A percentile compares a stretch with the other conserved stretches of the same genome.
Conservation (phyloP, 1,284 basidiomycete species). For the Ganoderma sinense region DNA sequence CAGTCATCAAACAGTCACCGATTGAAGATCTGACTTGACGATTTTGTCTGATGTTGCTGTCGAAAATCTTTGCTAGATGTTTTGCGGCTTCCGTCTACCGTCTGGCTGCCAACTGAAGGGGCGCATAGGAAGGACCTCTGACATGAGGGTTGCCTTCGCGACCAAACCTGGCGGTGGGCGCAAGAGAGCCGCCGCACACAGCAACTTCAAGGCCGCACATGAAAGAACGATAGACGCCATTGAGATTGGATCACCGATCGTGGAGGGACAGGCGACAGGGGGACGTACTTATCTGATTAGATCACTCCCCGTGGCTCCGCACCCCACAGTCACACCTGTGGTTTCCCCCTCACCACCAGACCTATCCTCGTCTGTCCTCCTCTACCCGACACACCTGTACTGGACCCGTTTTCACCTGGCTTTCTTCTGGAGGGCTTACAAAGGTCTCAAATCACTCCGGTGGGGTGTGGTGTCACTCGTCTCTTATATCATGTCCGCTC, state of each 20-base stretch:
- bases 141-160: too few species aligned
- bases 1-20: too few species aligned
- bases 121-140: too few species aligned
- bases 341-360: not conserved
- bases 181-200: too few species aligned
- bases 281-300: slow-evolving; percentile 30
- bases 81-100: too few species aligned
- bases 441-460: not conserved
- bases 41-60: too few species aligned
- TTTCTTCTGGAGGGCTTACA: not conserved
- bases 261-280: not conserved
- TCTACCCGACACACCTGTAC: not conserved
- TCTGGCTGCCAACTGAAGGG: too few species aligned
- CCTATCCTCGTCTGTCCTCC: not conserved
- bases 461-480: not conserved
- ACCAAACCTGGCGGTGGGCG: too few species aligned
- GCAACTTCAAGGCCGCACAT: too few species aligned
- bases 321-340: not conserved
- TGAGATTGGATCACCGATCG: slow-evolving; percentile 3
- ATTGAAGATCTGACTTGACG: too few species aligned
- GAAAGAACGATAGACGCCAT: too few species aligned
- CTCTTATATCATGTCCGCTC: slow-evolving; percentile 19
- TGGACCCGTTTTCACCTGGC: not conserved
- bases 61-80: too few species aligned
- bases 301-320: slow-evolving; percentile 5